Base-by-base conservation (phyloP, 2,329 filamentous ascomycete species). In the Alternaria rosae region DNA sequence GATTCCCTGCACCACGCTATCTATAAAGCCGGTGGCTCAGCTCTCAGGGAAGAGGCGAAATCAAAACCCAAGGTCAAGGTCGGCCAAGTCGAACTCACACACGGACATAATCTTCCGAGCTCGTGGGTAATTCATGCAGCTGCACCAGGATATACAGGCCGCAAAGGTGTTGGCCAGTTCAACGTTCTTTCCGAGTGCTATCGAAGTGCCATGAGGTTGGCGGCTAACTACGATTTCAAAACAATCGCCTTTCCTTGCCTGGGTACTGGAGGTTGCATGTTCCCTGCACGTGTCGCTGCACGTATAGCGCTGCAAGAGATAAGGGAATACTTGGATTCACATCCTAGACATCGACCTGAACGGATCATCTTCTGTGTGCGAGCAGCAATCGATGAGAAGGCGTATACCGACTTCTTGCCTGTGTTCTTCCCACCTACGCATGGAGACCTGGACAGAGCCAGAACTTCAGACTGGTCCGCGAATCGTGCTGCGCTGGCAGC, bases 181-280 rank as follows among this genome's bases (percentile, higher is more conserved):
- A 73, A 74, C 21, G 41, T 70, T 12, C 71, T 79, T 13, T 70
- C 70, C 2, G 70, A 72, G 25, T 78, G 76, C 61, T 79, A 79
- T 53, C 70, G 70, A 8, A 71, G 58, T 54, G 65, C 64, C 15
- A 63, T 79, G 13, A 66, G 60, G 25, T 56, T 69, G 15, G 76
- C 76, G 5, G 59, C 63, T 8, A 53, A 64, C 3, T 50, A 69
- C 13, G 55, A 62, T 2, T 50, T 78, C 43, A 75, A 72, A 35
- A 76, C 70, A 1, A 62, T 79, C 12, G 78, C 76, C 0, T 79
- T 79, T 57, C 77, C 77, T 21, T 74, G 72, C 44, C 43, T 79
- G 3, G 75, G 70, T 15, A 67, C 71, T 10, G 76, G 77, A 11
- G 75, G 76, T 6, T 69, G 68, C 38, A 74, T 72, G 1, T 77